Conservation (phyloP, 345 rosid species). For the Eucalyptus brandiana region DNA sequence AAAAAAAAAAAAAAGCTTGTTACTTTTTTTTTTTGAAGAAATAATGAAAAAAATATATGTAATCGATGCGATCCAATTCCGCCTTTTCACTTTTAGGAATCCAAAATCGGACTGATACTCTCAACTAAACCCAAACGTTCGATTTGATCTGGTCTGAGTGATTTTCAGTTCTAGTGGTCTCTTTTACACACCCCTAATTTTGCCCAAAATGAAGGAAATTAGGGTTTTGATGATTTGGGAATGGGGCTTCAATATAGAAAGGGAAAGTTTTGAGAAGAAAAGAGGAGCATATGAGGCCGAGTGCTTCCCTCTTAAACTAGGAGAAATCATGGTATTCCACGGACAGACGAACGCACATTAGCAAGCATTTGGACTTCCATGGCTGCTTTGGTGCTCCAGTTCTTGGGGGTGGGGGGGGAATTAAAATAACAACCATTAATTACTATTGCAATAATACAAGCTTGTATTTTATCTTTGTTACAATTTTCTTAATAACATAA, state of each 20-base stretch:
- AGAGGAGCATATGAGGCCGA: not conserved
- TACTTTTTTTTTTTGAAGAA: too few relatives aligned
- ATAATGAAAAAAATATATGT: too few relatives aligned
- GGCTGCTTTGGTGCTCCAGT: not conserved
- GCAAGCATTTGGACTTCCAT: not conserved
- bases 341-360: not conserved
- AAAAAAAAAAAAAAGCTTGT: too few relatives aligned
- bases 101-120: rapidly evolving
- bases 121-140: rapidly evolving
- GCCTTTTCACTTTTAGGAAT: rapidly evolving
- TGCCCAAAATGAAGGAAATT: too few relatives aligned
- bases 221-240: not conserved
- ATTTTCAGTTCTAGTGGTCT: rapidly evolving
- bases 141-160: rapidly evolving
- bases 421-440: not conserved
- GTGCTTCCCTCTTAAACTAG: not conserved
- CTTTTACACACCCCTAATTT: rapidly evolving
- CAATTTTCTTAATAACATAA: not conserved
- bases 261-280: not conserved
- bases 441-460: not conserved
- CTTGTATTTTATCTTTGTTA: not conserved
- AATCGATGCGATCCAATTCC: rapidly evolving
- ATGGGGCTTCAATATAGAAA: not conserved
- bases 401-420: too few relatives aligned
- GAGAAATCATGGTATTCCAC: not conserved